These are phyloP conservation scores for Acephala macrosclerotiorum DNA, from an alignment of 2,329 filamentous ascomycete genomes.

Conservation along the genomic window DNA sequence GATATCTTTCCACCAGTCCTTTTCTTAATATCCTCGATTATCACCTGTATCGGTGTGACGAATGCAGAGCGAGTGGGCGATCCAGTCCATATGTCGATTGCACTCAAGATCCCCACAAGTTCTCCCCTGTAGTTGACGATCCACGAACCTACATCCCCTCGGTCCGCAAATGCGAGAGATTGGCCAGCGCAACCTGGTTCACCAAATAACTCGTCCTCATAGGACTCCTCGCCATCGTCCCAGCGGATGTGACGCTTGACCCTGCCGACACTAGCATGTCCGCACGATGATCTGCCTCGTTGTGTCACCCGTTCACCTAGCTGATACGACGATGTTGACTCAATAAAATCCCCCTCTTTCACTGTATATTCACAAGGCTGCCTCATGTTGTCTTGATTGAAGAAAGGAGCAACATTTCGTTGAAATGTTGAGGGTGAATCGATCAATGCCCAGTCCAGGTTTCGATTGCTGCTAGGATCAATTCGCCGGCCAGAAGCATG, in stretches of 20 bases:
- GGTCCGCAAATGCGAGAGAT: background rate
- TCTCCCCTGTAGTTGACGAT: background rate
- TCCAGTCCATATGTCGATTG: background rate
- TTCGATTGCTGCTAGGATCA: background rate
- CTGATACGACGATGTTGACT: background rate
- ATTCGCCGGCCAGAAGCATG: slow-evolving; percentile 1
- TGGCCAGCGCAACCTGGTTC: background rate
- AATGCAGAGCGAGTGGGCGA: background rate
- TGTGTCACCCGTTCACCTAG: background rate
- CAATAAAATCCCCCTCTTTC: background rate
- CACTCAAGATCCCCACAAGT: background rate
- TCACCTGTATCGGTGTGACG: background rate
- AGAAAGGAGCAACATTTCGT: background rate
- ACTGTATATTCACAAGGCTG: background rate
- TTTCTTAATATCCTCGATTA: background rate
- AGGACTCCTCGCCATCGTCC: background rate
- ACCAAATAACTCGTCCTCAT: background rate
- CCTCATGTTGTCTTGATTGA: too few species aligned
- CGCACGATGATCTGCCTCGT: background rate
- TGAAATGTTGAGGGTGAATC: background rate
- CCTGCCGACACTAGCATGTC: background rate
- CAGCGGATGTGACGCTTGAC: background rate
- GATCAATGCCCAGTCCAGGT: background rate
- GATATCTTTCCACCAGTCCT: background rate
- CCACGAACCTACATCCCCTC: slow-evolving; percentile 1